phyloP scores from a whole-genome alignment of 2,329 filamentous ascomycete genomes.

The Emergomyces africanus region DNA sequence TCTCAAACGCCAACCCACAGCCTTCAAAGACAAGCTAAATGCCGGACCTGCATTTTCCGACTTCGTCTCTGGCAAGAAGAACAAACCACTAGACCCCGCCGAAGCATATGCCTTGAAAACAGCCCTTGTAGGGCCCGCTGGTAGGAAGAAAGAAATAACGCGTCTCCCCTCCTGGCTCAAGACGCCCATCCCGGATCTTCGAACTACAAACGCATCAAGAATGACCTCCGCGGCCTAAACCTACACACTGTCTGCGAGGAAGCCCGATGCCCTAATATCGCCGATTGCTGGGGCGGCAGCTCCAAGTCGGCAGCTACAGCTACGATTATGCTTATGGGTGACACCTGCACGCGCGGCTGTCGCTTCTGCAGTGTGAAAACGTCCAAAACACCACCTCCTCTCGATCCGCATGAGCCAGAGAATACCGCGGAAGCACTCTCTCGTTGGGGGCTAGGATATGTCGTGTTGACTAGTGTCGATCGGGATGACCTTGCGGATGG shows the following conservation, averaged over 20 bases:
- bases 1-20: slow-evolving; percentile 35
- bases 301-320: slow-evolving; percentile 85
- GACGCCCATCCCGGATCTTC: slow-evolving; percentile 76
- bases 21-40: slow-evolving; percentile 52
- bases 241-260: slow-evolving; percentile 97
- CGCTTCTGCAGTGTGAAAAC: slow-evolving; percentile 98
- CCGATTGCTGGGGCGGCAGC: slow-evolving; percentile 91
- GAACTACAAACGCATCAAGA: slow-evolving; percentile 92
- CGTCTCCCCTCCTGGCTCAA: slow-evolving; percentile 90
- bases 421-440: slow-evolving; percentile 87
- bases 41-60: slow-evolving; percentile 51
- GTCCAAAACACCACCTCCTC: slow-evolving; percentile 56
- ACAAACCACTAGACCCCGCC: slow-evolving; percentile 29
- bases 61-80: slow-evolving; percentile 41
- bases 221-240: slow-evolving; percentile 75
- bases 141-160: slow-evolving; percentile 52
- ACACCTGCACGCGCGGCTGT: slow-evolving; percentile 93
- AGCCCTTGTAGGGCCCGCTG: slow-evolving; percentile 47
- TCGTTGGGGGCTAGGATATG: slow-evolving; percentile 89
- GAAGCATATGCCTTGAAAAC: slow-evolving; percentile 50
- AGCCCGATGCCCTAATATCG: slow-evolving; percentile 92
- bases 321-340: slow-evolving; percentile 99
- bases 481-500: slow-evolving; percentile 85
- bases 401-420: slow-evolving; percentile 94
- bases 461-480: slow-evolving; percentile 87